Evolutionary conservation across 2,329 filamentous ascomycete species (phyloP), one percentile per base, ranked within the genome.

Genomic region (Plenodomus tracheiphilus): DNA sequence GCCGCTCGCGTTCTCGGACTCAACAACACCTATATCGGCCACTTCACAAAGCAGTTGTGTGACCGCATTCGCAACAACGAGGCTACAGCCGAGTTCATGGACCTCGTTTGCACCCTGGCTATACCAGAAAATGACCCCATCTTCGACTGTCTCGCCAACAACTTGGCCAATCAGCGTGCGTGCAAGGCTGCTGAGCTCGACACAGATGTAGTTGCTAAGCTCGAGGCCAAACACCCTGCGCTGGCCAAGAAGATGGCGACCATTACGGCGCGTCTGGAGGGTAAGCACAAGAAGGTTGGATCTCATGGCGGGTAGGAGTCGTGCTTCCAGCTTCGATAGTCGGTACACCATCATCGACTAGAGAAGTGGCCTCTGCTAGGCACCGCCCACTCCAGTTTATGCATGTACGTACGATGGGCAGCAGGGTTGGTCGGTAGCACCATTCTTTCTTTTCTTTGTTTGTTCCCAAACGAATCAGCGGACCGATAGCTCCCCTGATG

Each of bases 41-140:
- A 70, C 44, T 68, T 70, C 42, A 70, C 67, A 1, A 59, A 57
- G 38, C 43, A 58, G 2, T 56, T 64, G 42, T 70, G 67, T 36
- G 60, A 70, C 17, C 53, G 56, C 0, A 57, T 69, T 30, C 66
- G 67, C n/a, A 43, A 49, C 13, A 36, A 56, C 20, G 38, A 52
- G 2, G 32, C 46, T 0, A 51, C 56, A 1, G 18, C 47, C 2
- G 57, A 60, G 0, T 55, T 61, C n/a, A 54, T 67, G 32, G 42
- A 49, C 19, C 28, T 54, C n/a, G 44, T 69, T 11, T 63, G 53
- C 17, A 44, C 58, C n/a, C 19, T 52, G 0, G 51, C 49, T 0
- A 54, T 54, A n/a, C 47, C 47, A 0, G 58, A 54, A 0, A 62
- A 66, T 46, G 65, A 69, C 37, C 62, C 65, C 0, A 51, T 70